Evolutionary conservation across 805 yeast species (phyloP).

Genomic region (Kuraishia cidri): DNA sequence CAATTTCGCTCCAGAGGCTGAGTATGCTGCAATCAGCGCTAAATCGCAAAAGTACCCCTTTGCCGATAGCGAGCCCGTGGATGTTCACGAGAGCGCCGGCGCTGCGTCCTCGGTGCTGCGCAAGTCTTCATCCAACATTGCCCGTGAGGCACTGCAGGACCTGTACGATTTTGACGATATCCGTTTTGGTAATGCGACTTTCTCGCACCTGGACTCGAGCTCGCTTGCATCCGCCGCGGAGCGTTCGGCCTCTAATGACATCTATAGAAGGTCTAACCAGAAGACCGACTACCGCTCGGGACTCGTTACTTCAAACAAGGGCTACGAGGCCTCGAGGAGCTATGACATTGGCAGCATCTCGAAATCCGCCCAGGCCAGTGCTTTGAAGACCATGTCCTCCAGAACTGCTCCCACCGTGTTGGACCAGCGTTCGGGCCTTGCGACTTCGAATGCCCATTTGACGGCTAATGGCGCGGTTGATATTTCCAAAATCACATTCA

Average conservation of each 20-base stretch:
- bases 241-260: slow-evolving; percentile 5
- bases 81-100: slow-evolving; percentile 24
- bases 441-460: slow-evolving; percentile 16
- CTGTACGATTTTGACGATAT: slow-evolving; percentile 33
- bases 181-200: slow-evolving; percentile 26
- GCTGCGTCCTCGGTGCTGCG: slow-evolving; percentile 35
- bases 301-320: slow-evolving; percentile 14
- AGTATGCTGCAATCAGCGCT: slow-evolving; percentile 31
- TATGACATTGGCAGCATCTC: slow-evolving; percentile 19
- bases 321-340: slow-evolving; percentile 17
- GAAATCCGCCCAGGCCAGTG: slow-evolving; percentile 24
- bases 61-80: slow-evolving; percentile 11
- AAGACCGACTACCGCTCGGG: slow-evolving; percentile 15
- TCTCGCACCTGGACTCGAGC: slow-evolving; percentile 14
- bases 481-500: slow-evolving; percentile 39
- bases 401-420: slow-evolving; percentile 33
- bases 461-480: slow-evolving; percentile 36
- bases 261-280: slow-evolving; percentile 2
- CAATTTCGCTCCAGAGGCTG: slow-evolving; percentile 34
- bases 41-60: slow-evolving; percentile 22
- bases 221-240: slow-evolving; percentile 8
- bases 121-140: slow-evolving; percentile 15
- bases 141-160: slow-evolving; percentile 27
- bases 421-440: slow-evolving; percentile 20
- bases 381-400: slow-evolving; percentile 32